Evolutionary conservation across 352 stramenopile genomes (phyloP), one percentile per base, ranked within the genome.

Genomic region (Phytopythium sindhum): DNA sequence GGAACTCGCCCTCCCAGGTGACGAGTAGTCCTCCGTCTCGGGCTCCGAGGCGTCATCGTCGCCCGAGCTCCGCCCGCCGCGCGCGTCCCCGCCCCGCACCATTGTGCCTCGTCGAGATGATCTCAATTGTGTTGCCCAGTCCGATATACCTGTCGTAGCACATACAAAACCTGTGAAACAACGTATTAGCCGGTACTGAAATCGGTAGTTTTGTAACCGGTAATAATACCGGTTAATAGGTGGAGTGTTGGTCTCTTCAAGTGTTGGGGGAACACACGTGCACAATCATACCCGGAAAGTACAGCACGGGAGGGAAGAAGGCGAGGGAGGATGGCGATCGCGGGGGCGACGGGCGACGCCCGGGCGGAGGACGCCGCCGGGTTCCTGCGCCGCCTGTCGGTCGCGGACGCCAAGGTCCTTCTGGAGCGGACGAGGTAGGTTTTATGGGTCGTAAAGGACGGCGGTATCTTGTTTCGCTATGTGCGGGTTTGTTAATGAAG

Each of bases 321-420:
- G 17, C 8, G 21, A 14, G 28, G 2, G 26, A 17, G 15, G 19
- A 28, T 37, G 52, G n/a, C 29, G 59, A 23, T 28, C 37, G 31
- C n/a, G 58, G 59, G 35, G 41, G 52, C 24, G 64, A 54, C 50
- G 62, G 65, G 60, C 59, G 47, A 33, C 51, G 64, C 23, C 57
- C 57, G 37, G 31, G 19, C n/a, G 48, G 68, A 73, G 2, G 64
- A 74, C 52, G 57, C 54, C 2, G 77, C 79, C 15, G 86, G 89
- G 37, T 93, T 95, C 65, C 66, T 96, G 61, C 80, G 84, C 19
- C 81, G 83, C 11, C 70, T 93, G 52, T 94, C 88, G 2, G 78
- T 96, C 8, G 88, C 86, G 17, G 88, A 95, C 56, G 88, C 86
- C 8, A 93, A 95, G 64, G 81, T 94, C 24, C 61, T 96, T 53